These are phyloP conservation scores for Hansfordia pulvinata DNA, from an alignment of 2,329 filamentous ascomycete species.

Conservation along the genomic window DNA sequence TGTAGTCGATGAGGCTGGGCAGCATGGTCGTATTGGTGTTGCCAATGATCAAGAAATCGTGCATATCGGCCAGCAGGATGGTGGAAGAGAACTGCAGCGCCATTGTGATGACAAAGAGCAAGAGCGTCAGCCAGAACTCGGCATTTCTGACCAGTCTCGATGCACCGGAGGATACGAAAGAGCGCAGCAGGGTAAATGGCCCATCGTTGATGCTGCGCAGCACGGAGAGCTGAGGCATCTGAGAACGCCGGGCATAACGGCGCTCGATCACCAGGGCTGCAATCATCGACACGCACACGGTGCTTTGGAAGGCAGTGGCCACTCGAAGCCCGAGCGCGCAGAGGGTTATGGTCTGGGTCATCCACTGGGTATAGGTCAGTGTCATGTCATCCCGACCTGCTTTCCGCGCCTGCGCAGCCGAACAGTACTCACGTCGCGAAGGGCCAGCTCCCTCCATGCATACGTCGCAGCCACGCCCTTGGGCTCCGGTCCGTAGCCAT, in stretches of 20 bases:
- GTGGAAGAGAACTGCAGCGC: conserved; percentile 7
- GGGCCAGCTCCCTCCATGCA: conserved; percentile 5
- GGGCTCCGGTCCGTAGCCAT: conserved; percentile 3
- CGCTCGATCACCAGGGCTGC: conserved; percentile 5
- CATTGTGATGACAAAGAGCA: conserved; percentile 1
- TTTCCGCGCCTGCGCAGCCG: too few relatives aligned
- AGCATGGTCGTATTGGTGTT: not conserved
- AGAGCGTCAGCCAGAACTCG: conserved; percentile 2
- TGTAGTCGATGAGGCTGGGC: not conserved
- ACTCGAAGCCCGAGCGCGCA: conserved; percentile 1
- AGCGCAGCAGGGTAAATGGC: too few relatives aligned
- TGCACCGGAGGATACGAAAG: too few relatives aligned
- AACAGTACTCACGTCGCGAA: too few relatives aligned
- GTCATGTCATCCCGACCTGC: too few relatives aligned
- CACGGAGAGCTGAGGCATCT: conserved; percentile 5
- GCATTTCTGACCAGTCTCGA: too few relatives aligned
- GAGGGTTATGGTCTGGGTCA: conserved; percentile 4
- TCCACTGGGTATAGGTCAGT: too few relatives aligned
- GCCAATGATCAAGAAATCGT: conserved; percentile 2
- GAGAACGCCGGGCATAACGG: conserved; percentile 3
- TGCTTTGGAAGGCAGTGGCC: conserved; percentile 1
- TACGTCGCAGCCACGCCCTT: conserved; percentile 4
- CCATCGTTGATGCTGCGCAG: conserved; percentile 5
- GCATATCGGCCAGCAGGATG: conserved; percentile 5
- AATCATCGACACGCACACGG: conserved; percentile 5